Conservation (phyloP, 164 flowering plant genomes). For the Sextonia rubra region DNA sequence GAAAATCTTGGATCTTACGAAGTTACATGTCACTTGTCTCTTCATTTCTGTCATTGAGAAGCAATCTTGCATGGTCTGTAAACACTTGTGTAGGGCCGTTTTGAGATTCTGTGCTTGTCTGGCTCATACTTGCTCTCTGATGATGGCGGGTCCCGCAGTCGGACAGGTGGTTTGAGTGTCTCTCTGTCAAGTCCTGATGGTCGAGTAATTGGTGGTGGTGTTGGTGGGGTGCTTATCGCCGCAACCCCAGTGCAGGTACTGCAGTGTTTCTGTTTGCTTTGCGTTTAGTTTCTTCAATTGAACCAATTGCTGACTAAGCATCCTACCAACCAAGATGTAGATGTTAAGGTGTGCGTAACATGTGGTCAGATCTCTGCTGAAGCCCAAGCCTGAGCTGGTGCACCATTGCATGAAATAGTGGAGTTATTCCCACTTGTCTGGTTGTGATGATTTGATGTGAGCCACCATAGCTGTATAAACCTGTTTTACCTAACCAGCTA, state of each 20-base stretch:
- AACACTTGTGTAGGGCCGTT: constrained; percentile 58
- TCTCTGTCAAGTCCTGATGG: constrained; percentile 91
- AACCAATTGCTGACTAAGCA: neutral
- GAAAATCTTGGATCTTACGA: too few relatives aligned
- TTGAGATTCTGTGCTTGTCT: constrained; percentile 78
- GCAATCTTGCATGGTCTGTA: neutral
- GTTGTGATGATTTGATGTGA: too few relatives aligned
- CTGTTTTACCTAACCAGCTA: too few relatives aligned
- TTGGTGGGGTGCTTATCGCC: constrained; percentile 83
- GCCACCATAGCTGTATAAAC: too few relatives aligned
- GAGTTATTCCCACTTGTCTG: neutral
- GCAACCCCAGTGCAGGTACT: constrained; percentile 86
- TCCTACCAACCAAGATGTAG: neutral
- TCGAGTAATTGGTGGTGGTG: constrained; percentile 86
- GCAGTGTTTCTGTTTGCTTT: neutral
- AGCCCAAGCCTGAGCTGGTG: neutral
- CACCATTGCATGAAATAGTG: neutral
- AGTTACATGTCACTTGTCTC: too few relatives aligned
- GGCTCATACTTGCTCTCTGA: constrained; percentile 66
- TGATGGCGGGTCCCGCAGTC: constrained; percentile 48
- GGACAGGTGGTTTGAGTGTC: constrained; percentile 69
- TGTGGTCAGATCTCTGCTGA: neutral
- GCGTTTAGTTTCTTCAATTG: neutral
- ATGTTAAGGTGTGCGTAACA: neutral
- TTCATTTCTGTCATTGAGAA: neutral